Conservation (phyloP, 768 basidiomycete genomes). For the Lactarius evosmus region DNA sequence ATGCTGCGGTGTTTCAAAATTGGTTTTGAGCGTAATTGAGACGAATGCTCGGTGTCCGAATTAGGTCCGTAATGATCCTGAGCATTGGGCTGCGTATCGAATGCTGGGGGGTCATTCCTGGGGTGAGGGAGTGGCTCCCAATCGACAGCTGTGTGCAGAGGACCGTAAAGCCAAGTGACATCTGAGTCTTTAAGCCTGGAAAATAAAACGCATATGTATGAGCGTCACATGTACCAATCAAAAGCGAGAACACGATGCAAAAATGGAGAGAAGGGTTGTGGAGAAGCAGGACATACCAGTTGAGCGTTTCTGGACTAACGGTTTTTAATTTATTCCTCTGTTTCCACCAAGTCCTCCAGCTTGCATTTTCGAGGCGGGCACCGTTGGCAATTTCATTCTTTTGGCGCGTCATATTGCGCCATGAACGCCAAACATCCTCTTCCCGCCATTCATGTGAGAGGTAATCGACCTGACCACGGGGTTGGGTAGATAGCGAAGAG, state of each 20-base stretch:
- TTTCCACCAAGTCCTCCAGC: conserved; percentile 99
- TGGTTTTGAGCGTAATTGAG: conserved; percentile 57
- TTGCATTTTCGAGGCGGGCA: conserved; percentile 91
- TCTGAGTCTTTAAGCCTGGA: conserved; percentile 97
- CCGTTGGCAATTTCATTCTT: conserved; percentile 99
- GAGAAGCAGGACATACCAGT: conserved; percentile 64
- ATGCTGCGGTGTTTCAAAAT: conserved; percentile 96
- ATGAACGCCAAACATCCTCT: conserved; percentile 98
- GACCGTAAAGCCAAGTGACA: conserved; percentile 98
- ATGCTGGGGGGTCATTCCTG: conserved; percentile 38
- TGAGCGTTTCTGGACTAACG: conserved; percentile 93
- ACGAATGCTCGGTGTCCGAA: conserved; percentile 23
- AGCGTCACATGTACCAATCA: conserved; percentile 1
- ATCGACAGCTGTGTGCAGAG: conserved; percentile 90
- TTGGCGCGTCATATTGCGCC: conserved; percentile 96
- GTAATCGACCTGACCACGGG: conserved; percentile 96
- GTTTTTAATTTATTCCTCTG: conserved; percentile 96
- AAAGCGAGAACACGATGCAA: background rate
- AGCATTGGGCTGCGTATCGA: conserved; percentile 41
- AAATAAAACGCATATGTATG: conserved; percentile 20
- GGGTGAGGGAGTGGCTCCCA: conserved; percentile 68
- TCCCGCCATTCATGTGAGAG: conserved; percentile 97
- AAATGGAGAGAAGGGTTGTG: background rate
- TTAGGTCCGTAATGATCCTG: conserved; percentile 54
- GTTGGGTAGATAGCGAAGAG: conserved; percentile 74